phyloP scores from a whole-genome alignment of 768 basidiomycete species.

The Solioccasus polychromus region DNA sequence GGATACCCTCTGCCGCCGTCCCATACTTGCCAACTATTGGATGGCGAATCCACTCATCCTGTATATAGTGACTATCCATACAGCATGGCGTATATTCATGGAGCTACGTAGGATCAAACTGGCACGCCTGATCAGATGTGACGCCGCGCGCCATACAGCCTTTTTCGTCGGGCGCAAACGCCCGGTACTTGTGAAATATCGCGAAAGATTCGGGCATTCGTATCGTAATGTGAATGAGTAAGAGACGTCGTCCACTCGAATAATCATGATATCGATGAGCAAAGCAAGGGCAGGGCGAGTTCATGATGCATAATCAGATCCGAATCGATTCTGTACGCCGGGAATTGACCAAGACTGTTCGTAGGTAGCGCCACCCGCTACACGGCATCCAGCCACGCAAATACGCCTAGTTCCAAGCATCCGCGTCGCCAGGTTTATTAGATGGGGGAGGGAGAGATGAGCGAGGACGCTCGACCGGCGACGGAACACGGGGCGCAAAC shows the following conservation, averaged over 20 bases:
- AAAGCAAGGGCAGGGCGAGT: too few species aligned
- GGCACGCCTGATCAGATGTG: conserved; percentile 4
- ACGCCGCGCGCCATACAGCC: neutral
- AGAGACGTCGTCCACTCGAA: too few species aligned
- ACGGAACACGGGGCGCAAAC: too few species aligned
- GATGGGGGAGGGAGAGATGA: neutral
- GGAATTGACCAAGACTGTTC: neutral
- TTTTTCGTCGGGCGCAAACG: neutral
- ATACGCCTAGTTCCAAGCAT: conserved; percentile 14
- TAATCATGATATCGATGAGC: neutral
- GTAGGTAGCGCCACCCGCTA: neutral
- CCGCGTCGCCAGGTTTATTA: conserved; percentile 12
- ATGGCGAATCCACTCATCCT: neutral
- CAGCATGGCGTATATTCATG: conserved; percentile 1
- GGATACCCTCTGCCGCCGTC: conserved; percentile 15
- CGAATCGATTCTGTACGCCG: conserved; percentile 12
- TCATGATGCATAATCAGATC: conserved; percentile 7
- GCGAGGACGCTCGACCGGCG: neutral
- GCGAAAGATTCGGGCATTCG: neutral
- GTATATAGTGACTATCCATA: neutral
- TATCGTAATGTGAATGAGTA: neutral
- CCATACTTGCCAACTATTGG: neutral
- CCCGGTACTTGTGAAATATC: too few species aligned
- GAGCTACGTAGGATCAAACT: neutral
- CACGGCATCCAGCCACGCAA: neutral